phyloP scores from a whole-genome alignment of 1,284 basidiomycete genomes.

The Leccinum colubrinum region DNA sequence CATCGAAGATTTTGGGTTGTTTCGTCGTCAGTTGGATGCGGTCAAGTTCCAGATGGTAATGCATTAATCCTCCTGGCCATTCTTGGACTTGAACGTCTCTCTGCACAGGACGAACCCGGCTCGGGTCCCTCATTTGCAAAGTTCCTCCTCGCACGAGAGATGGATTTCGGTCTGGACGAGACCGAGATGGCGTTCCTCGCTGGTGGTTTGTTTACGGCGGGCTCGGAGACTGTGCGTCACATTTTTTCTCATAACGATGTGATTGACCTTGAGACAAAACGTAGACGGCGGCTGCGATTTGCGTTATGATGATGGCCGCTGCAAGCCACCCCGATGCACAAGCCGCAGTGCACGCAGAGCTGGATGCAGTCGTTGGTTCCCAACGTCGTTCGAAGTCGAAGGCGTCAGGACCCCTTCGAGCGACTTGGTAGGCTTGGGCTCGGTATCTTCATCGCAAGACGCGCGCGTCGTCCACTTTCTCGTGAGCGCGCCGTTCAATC shows the following conservation, averaged over 20 bases:
- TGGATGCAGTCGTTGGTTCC: slow-evolving; percentile 10
- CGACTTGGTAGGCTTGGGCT: neutral
- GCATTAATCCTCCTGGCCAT: neutral
- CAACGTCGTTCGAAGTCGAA: slow-evolving; percentile 17
- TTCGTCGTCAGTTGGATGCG: slow-evolving; percentile 2
- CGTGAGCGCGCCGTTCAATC: slow-evolving; percentile 75
- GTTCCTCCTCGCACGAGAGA: slow-evolving; percentile 6
- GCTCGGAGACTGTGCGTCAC: slow-evolving; percentile 6
- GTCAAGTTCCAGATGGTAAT: slow-evolving; percentile 12
- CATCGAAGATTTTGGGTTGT: slow-evolving; percentile 2
- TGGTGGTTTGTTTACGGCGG: slow-evolving; percentile 6
- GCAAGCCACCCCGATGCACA: slow-evolving; percentile 9
- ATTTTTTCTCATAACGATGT: neutral
- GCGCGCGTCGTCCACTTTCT: slow-evolving; percentile 65
- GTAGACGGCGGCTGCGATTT: slow-evolving; percentile 3
- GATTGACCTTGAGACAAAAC: neutral
- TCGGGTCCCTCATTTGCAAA: slow-evolving; percentile 13
- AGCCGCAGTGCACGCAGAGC: slow-evolving; percentile 12
- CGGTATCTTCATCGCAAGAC: slow-evolving; percentile 25
- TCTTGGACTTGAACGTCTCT: neutral
- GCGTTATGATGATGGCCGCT: slow-evolving; percentile 3
- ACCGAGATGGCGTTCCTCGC: slow-evolving; percentile 17
- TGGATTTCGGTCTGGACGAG: slow-evolving; percentile 10
- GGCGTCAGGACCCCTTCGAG: neutral
- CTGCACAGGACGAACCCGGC: slow-evolving; percentile 3